Conservation (phyloP, 371 early-diverging fungal species). For the Actinomortierella ambigua region DNA sequence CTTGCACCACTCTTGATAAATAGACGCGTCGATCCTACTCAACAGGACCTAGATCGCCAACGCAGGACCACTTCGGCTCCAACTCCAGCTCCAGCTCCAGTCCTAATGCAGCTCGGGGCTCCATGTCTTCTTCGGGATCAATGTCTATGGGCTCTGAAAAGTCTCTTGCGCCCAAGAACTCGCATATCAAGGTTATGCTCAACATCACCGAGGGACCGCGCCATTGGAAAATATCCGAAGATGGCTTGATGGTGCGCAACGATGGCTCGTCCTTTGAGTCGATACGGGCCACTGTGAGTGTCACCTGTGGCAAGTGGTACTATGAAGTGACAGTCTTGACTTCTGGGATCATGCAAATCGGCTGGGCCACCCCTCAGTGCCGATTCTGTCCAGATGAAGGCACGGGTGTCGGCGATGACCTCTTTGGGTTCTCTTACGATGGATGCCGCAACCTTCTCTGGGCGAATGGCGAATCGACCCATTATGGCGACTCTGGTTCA, state of each 20-base stretch:
- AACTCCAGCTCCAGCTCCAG: too few relatives aligned
- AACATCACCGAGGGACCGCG: conserved; percentile 47
- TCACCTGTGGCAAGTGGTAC: conserved; percentile 61
- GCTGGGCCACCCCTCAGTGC: conserved; percentile 66
- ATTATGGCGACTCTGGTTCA: conserved; percentile 28
- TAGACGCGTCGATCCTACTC: too few relatives aligned
- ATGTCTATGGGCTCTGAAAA: not conserved
- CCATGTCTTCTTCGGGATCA: too few relatives aligned
- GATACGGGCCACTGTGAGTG: conserved; percentile 44
- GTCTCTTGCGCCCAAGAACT: not conserved
- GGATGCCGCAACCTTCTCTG: conserved; percentile 64
- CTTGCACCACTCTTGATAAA: too few relatives aligned
- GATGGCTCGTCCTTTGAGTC: conserved; percentile 49
- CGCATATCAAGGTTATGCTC: conserved; percentile 42
- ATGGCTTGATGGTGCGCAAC: conserved; percentile 45
- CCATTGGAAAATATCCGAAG: conserved; percentile 49
- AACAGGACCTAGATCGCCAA: too few relatives aligned
- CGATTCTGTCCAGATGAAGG: conserved; percentile 70
- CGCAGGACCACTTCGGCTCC: too few relatives aligned
- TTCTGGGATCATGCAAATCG: conserved; percentile 69
- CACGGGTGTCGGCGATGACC: conserved; percentile 65
- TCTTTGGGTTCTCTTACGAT: conserved; percentile 65
- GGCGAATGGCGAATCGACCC: conserved; percentile 41
- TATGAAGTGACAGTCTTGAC: conserved; percentile 62
- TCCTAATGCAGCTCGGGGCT: too few relatives aligned